These are phyloP conservation scores for Holtermannia corniformis DNA, from an alignment of 768 basidiomycete species.

Conservation along the genomic window DNA sequence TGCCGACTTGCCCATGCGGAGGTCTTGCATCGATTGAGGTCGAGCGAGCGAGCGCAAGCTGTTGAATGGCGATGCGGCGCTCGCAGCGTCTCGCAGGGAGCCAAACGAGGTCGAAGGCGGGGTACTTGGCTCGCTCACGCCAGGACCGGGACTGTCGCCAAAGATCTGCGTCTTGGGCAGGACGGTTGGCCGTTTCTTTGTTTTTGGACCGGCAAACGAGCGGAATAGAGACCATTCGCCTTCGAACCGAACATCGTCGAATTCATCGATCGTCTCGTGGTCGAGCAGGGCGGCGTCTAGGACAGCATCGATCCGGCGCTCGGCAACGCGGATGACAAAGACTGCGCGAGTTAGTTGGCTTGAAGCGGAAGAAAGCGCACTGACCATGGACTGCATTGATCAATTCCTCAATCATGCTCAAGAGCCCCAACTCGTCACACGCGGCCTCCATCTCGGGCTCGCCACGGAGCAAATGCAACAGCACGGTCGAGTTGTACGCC, in stretches of 20 bases:
- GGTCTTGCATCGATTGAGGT: constrained; percentile 19
- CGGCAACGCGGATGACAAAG: constrained; percentile 86
- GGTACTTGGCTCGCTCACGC: background rate
- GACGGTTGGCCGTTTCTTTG: constrained; percentile 29
- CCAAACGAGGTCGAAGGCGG: constrained; percentile 10
- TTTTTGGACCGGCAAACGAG: constrained; percentile 37
- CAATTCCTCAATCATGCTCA: constrained; percentile 79
- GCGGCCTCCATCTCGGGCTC: constrained; percentile 49
- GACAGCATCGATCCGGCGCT: constrained; percentile 75
- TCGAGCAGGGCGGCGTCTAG: constrained; percentile 77
- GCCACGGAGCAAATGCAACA: constrained; percentile 67
- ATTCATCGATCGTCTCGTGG: constrained; percentile 60
- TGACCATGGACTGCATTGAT: constrained; percentile 89
- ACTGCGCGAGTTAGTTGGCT: constrained; percentile 49
- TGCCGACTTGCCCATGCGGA: constrained; percentile 1
- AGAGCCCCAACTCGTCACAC: constrained; percentile 74
- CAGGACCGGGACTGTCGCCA: constrained; percentile 3
- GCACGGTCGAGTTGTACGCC: constrained; percentile 81
- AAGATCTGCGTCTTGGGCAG: constrained; percentile 15
- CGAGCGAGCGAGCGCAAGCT: constrained; percentile 2
- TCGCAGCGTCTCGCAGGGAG: constrained; percentile 9
- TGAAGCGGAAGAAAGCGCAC: constrained; percentile 12
- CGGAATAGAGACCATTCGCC: constrained; percentile 68
- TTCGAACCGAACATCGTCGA: constrained; percentile 81
- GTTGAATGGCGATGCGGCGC: constrained; percentile 19